Evolutionary conservation across 2,329 filamentous ascomycete species (phyloP), one percentile per base, ranked within the genome.

Genomic region (Colletotrichum scovillei): DNA sequence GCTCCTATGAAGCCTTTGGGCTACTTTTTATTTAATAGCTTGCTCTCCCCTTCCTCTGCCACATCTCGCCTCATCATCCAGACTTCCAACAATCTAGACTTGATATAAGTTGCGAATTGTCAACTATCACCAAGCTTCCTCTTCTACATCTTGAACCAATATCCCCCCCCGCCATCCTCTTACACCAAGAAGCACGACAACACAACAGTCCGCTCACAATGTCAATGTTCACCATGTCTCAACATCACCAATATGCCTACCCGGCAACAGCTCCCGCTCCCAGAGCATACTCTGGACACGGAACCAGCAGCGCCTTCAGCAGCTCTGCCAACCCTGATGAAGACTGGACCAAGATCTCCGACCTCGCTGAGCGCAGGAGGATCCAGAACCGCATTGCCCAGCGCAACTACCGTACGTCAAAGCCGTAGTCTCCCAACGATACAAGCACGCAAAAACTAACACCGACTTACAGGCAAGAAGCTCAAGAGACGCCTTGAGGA

Each of bases 311-410:
- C 85, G 96, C 96, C 78, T 98, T 97, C 88, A 97, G 94, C 85
- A 93, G 93, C 79, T 97, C 95, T 76, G 96, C 95, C 78, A 97
- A 97, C 83, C 94, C 96, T 68, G 95, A 98, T 81, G 96, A 98
- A 86, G 96, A 98, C 86, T 98, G 96, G 96, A 98, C 96, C 81
- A 97, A 98, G 91, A 98, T 98, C 82, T 97, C 96, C 71, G 96
- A 98, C 84, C 92, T 98, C 73, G 96, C 95, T 64, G 96, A 98
- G 86, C 92, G 97, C 80, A 89, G 95, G 79, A 91, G 95, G 81
- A 98, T 98, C 86, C 95, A 98, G 86, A 98, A 98, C 86, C 92
- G 96, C 78, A 98, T 98, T 88, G 96, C 96, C 77, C 96, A 98
- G 86, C 93, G 95, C 80, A 98, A 98, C 87, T 98, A 98, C 87